phyloP scores from a whole-genome alignment of 2,329 filamentous ascomycete species.

The Colletotrichum sidae region DNA sequence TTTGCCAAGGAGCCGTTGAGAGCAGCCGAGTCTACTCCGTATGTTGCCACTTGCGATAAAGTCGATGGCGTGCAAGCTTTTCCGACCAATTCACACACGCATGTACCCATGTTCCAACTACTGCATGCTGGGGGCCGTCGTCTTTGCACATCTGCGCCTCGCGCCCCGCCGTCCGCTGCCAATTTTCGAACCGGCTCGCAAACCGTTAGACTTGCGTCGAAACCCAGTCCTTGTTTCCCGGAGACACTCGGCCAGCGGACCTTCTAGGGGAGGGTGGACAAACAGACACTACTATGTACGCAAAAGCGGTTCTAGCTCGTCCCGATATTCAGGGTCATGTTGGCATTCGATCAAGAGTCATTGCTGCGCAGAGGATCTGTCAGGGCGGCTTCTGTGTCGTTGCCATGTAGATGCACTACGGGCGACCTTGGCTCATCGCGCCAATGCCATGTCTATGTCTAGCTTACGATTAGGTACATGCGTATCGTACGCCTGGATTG shows the following conservation, averaged over 20 bases:
- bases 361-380: too few species aligned
- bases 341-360: background rate
- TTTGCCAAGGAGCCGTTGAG: too few species aligned
- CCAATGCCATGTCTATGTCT: too few species aligned
- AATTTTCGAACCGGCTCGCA: conserved; percentile 35
- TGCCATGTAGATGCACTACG: too few species aligned
- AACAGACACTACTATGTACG: background rate
- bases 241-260: conserved; percentile 9
- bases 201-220: conserved; percentile 28
- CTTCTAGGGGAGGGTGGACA: background rate
- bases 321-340: background rate
- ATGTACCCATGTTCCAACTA: background rate
- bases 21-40: too few species aligned
- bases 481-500: too few species aligned
- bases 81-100: too few species aligned
- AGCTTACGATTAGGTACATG: too few species aligned
- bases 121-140: background rate
- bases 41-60: too few species aligned
- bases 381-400: too few species aligned
- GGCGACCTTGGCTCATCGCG: too few species aligned
- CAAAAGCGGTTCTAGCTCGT: conserved; percentile 24
- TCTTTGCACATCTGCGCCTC: conserved; percentile 16
- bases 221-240: conserved; percentile 10
- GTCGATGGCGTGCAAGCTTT: too few species aligned
- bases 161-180: conserved; percentile 28